Evolutionary conservation across 2,329 filamentous ascomycete species (phyloP), one percentile per base, ranked within the genome.

Genomic region (Diaporthe nobilis): DNA sequence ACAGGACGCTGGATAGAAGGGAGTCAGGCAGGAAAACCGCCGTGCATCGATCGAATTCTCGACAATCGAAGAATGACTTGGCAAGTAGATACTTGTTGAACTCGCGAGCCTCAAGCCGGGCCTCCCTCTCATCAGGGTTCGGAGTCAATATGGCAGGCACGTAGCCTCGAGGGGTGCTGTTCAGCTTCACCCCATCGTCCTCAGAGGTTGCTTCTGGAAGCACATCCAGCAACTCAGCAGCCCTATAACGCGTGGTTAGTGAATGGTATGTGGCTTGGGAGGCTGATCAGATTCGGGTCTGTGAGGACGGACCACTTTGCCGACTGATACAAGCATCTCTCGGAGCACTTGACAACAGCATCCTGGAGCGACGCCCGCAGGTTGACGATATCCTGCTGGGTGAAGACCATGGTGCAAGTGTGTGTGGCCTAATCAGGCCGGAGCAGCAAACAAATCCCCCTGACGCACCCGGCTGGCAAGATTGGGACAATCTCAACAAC

Each of bases 11-110:
- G 42, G 93, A 90, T n/a, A 95, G 89, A 47, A 94, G 88, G n/a
- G 92, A 90, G 78, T 95, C 91, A n/a, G 95, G 94, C 2, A 98
- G 88, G 81, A 98, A 97, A 53, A 97, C 93, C 71, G 95, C 94
- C 42, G 96, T 94, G 83, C 96, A 98, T 78, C 97, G 94, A 82
- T 98, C 96, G 81, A 93, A 98, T 83, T 99, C 97, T 79, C 95
- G 94, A 80, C 95, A 98, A 84, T 98, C 96, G 82, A 98, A 98
- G 79, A 97, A 93, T 0, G 96, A 94, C 83, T 98, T 98, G 72
- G 97, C 96, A 28, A 98, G 88, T 3, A 98, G 90, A 82, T 96
- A 98, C 81, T 92, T 94, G 84, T 93, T 92, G 47, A 95, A 87
- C 84, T 98, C 96, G 80, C 89, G 92, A 1, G 92, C 90, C 83